A percentile compares a stretch with the other conserved stretches of the same genome.
Conservation (phyloP, 805 yeast species). For the Limtongia smithiae region DNA sequence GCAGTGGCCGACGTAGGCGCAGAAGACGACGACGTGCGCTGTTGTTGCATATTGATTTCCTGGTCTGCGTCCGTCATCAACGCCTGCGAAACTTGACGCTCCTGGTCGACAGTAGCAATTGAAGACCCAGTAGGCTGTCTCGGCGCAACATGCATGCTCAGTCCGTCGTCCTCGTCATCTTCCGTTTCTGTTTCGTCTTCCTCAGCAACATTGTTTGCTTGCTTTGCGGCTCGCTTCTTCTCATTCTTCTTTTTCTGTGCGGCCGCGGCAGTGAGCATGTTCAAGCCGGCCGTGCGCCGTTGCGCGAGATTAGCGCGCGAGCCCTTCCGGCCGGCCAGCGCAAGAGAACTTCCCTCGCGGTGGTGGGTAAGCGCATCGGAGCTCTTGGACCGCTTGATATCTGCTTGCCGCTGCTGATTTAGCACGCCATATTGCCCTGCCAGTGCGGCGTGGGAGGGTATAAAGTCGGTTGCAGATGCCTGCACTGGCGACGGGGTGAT, state of each 20-base stretch:
- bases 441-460: constrained; percentile 14
- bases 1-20: constrained; percentile 25
- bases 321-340: constrained; percentile 18
- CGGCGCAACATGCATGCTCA: constrained; percentile 20
- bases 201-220: background rate
- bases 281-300: constrained; percentile 14
- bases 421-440: constrained; percentile 16
- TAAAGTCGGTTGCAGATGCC: background rate
- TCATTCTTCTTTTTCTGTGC: background rate
- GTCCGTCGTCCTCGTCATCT: constrained; percentile 22
- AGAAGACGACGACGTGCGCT: constrained; percentile 20
- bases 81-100: background rate
- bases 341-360: constrained; percentile 7
- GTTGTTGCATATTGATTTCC: constrained; percentile 6
- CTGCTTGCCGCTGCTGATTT: background rate
- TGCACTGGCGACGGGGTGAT: constrained; percentile 2
- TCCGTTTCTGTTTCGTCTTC: constrained; percentile 15
- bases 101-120: too few species aligned
- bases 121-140: too few species aligned
- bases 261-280: background rate
- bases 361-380: constrained; percentile 20
- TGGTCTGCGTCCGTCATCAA: constrained; percentile 8
- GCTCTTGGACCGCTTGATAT: constrained; percentile 18
- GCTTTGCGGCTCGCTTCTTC: background rate
- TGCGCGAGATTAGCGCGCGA: constrained; percentile 19